phyloP scores from a whole-genome alignment of 2,329 filamentous ascomycete genomes.

The Beauveria brongniartii region DNA sequence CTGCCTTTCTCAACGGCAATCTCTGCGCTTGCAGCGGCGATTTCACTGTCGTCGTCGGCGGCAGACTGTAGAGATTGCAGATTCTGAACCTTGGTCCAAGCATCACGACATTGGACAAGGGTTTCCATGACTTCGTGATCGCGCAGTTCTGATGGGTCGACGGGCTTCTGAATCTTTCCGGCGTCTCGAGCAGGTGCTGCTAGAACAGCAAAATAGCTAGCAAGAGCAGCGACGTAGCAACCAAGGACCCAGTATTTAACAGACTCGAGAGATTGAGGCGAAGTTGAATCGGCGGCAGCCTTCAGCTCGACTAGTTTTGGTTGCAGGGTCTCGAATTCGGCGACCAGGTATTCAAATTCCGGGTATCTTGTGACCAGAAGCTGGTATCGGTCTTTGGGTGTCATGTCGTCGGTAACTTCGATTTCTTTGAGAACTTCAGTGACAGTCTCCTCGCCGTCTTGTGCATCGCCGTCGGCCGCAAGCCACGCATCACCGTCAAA shows the following conservation, averaged over 20 bases:
- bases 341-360: slow-evolving; percentile 79
- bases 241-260: slow-evolving; percentile 74
- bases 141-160: slow-evolving; percentile 71
- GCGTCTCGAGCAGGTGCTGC: slow-evolving; percentile 65
- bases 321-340: slow-evolving; percentile 70
- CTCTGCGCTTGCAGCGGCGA: slow-evolving; percentile 14
- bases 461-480: slow-evolving; percentile 43
- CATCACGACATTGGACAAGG: slow-evolving; percentile 67
- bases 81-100: slow-evolving; percentile 69
- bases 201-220: slow-evolving; percentile 93
- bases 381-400: slow-evolving; percentile 62
- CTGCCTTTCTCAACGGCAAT: slow-evolving; percentile 17
- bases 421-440: slow-evolving; percentile 81
- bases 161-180: slow-evolving; percentile 44
- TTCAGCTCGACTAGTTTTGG: slow-evolving; percentile 53
- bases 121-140: slow-evolving; percentile 89
- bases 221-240: slow-evolving; percentile 77
- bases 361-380: slow-evolving; percentile 78
- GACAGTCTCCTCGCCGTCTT: slow-evolving; percentile 53
- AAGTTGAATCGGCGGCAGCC: slow-evolving; percentile 45
- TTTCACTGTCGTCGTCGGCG: slow-evolving; percentile 29
- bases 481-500: slow-evolving; percentile 88
- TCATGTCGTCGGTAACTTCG: slow-evolving; percentile 74
- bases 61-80: slow-evolving; percentile 42
- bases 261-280: slow-evolving; percentile 46